Evolutionary conservation across 2,329 filamentous ascomycete species (phyloP), one percentile per base, ranked within the genome.

Genomic region (Mycosphaerella sp.): DNA sequence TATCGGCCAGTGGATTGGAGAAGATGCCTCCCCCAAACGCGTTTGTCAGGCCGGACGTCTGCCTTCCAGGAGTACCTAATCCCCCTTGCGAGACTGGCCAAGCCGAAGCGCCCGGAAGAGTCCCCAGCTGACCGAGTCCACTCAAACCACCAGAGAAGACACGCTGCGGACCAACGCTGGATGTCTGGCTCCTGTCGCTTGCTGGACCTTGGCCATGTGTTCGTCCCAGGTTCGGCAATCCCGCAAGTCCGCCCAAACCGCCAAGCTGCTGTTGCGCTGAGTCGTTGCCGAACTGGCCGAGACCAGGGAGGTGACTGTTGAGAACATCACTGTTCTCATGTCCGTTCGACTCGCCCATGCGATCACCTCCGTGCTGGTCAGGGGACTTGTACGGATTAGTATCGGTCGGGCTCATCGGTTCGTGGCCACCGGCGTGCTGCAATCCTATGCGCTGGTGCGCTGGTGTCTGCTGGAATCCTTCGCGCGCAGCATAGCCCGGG

Each of bases 371-470:
- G 26, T 90, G 86, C 38, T 85, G 87, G 6, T 87, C 83, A 2
- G 93, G 93, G 69, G 92, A 97, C 60, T 91, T 88, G 68, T 93
- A 98, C 1, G 93, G 93, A 67, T 98, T 98, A 2, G 93, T 97
- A 66, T 95, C 89, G 0, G 91, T 93, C 9, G 93, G 93, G 68
- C 92, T 97, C 66, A 89, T 81, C 0, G 87, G 86, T 55, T 89
- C 87, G 60, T 84, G 66, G 26, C 67, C 69, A 53, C 73, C 71
- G 36, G 56, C 59, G 48, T 75, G 72, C 45, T 73, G 70, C 49
- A 75, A 69, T 48, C 73, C 74, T 26, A 58, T 60, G 50, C 70
- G 69, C 48, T 72, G 71, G 40, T 76, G 73, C 9, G 62, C 61
- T 23, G 79, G 78, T 12, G 77, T 78, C 59, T 82, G 78, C 70